Conservation (phyloP, 345 rosid genomes). For the Adansonia digitata region DNA sequence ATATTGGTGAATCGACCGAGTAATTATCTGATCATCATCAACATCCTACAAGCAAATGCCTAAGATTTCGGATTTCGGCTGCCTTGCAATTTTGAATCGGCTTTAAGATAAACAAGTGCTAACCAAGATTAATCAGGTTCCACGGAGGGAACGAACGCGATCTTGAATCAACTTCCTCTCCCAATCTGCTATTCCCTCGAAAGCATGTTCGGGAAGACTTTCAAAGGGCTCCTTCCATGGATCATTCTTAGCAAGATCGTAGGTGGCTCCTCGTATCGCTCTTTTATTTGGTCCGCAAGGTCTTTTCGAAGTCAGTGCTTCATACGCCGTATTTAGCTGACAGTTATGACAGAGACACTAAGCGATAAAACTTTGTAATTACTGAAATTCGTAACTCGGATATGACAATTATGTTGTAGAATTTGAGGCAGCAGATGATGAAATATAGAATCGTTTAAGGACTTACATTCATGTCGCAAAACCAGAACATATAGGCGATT, state of each 20-base stretch:
- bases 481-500: slow-evolving; percentile 87
- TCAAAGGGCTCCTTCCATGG: slow-evolving; percentile 76
- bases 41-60: slow-evolving; percentile 7
- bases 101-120: background rate
- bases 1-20: background rate
- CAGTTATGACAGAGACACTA: background rate
- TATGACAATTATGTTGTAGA: background rate
- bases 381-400: background rate
- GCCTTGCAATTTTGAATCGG: background rate
- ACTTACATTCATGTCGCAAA: slow-evolving; percentile 65
- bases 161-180: slow-evolving; percentile 82
- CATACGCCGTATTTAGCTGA: slow-evolving; percentile 72
- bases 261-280: slow-evolving; percentile 78
- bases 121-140: slow-evolving; percentile 41
- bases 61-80: background rate
- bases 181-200: slow-evolving; percentile 78
- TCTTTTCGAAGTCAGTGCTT: slow-evolving; percentile 56
- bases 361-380: background rate
- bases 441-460: background rate
- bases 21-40: background rate
- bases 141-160: slow-evolving; percentile 48
- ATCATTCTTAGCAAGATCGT: slow-evolving; percentile 78
- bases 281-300: slow-evolving; percentile 82
- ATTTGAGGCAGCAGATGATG: background rate
- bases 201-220: slow-evolving; percentile 71